Conservation (phyloP, 306 rosid genomes). For the Hippophae tibetana region DNA sequence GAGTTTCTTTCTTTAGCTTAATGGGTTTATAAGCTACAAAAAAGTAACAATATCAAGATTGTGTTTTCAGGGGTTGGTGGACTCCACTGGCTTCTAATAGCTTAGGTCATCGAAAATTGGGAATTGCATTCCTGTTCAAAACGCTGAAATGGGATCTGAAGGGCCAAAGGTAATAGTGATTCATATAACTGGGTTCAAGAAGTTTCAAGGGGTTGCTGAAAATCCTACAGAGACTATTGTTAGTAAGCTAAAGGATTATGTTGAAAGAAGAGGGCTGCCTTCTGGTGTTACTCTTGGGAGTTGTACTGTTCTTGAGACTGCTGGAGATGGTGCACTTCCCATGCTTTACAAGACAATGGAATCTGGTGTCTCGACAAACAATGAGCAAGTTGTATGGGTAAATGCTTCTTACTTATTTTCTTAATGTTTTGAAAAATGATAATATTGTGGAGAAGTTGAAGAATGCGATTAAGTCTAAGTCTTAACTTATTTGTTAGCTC, state of each 20-base stretch:
- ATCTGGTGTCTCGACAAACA: slow-evolving; percentile 31
- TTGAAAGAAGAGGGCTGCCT: slow-evolving; percentile 58
- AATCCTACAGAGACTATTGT: slow-evolving; percentile 74
- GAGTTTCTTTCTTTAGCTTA: background rate
- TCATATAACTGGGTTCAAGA: slow-evolving; percentile 79
- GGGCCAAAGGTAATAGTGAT: slow-evolving; percentile 54
- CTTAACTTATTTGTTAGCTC: background rate
- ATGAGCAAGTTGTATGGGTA: slow-evolving; percentile 71
- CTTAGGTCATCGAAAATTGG: slow-evolving; percentile 34
- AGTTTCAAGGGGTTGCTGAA: slow-evolving; percentile 64
- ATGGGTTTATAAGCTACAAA: background rate
- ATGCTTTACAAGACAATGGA: slow-evolving; percentile 47
- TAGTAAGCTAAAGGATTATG: slow-evolving; percentile 43
- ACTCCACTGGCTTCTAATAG: background rate
- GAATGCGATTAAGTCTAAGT: background rate
- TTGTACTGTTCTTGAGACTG: slow-evolving; percentile 58
- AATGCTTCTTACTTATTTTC: slow-evolving; percentile 23
- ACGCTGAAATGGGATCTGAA: slow-evolving; percentile 75
- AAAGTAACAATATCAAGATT: background rate
- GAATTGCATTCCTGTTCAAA: slow-evolving; percentile 49
- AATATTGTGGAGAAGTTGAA: background rate
- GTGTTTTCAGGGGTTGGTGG: slow-evolving; percentile 16
- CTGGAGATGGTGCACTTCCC: slow-evolving; percentile 58
- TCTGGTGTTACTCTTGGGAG: slow-evolving; percentile 70
- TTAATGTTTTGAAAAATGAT: background rate